A percentile compares a stretch with the other conserved stretches of the same genome.
phyloP scores from a whole-genome alignment of 2,329 filamentous ascomycete genomes.

The Didymella segeticola region DNA sequence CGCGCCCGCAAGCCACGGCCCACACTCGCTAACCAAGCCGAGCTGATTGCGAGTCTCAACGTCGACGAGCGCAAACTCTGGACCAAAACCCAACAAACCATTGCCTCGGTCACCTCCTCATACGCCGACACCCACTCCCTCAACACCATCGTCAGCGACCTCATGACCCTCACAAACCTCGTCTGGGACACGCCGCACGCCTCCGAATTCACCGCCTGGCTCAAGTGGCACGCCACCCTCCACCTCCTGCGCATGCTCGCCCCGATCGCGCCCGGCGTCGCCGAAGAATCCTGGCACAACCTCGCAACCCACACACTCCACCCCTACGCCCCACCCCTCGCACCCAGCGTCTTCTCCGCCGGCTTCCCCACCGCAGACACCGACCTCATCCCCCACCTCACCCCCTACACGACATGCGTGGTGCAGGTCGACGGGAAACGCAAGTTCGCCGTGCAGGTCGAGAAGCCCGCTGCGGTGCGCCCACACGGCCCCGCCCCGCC shows the following conservation, averaged over 20 bases:
- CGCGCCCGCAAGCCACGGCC: neutral
- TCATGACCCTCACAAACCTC: slow-evolving; percentile 81
- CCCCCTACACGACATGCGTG: slow-evolving; percentile 63
- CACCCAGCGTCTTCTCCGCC: slow-evolving; percentile 51
- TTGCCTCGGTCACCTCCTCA: slow-evolving; percentile 70
- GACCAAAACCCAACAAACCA: slow-evolving; percentile 71
- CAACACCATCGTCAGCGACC: slow-evolving; percentile 82
- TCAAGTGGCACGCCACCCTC: slow-evolving; percentile 60
- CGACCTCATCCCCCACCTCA: slow-evolving; percentile 61
- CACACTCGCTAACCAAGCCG: neutral
- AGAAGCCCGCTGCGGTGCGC: slow-evolving; percentile 55
- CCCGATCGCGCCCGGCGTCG: slow-evolving; percentile 79
- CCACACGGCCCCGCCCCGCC: neutral
- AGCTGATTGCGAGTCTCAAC: slow-evolving; percentile 22
- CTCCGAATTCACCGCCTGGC: slow-evolving; percentile 48
- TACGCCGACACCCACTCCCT: slow-evolving; percentile 76
- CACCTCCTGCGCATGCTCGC: slow-evolving; percentile 75
- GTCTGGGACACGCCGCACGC: slow-evolving; percentile 37
- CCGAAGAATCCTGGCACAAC: slow-evolving; percentile 79
- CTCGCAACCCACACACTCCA: slow-evolving; percentile 49
- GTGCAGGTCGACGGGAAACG: slow-evolving; percentile 84
- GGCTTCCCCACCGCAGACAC: slow-evolving; percentile 63
- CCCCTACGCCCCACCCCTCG: slow-evolving; percentile 1
- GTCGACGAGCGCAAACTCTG: slow-evolving; percentile 59
- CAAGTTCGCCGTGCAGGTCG: slow-evolving; percentile 71